These are phyloP conservation scores for Hypoxylon sp. DNA, from an alignment of 2,329 filamentous ascomycete genomes.

Conservation along the genomic window DNA sequence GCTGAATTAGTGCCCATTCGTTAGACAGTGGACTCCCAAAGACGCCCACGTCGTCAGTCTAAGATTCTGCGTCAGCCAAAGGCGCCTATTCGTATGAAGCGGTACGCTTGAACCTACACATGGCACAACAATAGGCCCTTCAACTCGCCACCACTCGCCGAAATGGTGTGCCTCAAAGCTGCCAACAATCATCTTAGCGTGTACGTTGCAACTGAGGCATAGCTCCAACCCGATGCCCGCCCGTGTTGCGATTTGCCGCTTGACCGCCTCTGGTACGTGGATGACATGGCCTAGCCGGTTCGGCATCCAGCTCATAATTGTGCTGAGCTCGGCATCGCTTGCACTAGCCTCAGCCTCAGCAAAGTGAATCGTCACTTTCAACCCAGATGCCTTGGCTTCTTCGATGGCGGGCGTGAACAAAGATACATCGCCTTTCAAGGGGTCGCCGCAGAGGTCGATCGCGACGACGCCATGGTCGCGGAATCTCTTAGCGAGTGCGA, in stretches of 20 bases:
- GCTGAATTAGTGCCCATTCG: conserved; percentile 78
- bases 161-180: conserved; percentile 80
- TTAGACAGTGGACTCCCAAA: conserved; percentile 82
- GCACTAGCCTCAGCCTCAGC: conserved; percentile 73
- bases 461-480: conserved; percentile 71
- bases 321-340: conserved; percentile 69
- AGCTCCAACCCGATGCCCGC: conserved; percentile 75
- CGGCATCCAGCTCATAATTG: conserved; percentile 73
- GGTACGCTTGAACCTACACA: conserved; percentile 66
- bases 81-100: not conserved
- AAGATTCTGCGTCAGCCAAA: conserved; percentile 14
- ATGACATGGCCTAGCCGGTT: conserved; percentile 83
- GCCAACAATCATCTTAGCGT: conserved; percentile 76
- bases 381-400: conserved; percentile 63
- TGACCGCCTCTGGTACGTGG: conserved; percentile 73
- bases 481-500: conserved; percentile 71
- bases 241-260: conserved; percentile 60
- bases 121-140: conserved; percentile 71
- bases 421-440: conserved; percentile 69
- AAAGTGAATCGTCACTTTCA: conserved; percentile 81
- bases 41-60: conserved; percentile 88
- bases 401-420: conserved; percentile 70
- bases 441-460: conserved; percentile 84
- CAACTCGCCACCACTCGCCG: conserved; percentile 73
- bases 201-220: conserved; percentile 84